Evolutionary conservation across 352 stramenopile genomes (phyloP).

Genomic region (Paralagenidium karlingii): DNA sequence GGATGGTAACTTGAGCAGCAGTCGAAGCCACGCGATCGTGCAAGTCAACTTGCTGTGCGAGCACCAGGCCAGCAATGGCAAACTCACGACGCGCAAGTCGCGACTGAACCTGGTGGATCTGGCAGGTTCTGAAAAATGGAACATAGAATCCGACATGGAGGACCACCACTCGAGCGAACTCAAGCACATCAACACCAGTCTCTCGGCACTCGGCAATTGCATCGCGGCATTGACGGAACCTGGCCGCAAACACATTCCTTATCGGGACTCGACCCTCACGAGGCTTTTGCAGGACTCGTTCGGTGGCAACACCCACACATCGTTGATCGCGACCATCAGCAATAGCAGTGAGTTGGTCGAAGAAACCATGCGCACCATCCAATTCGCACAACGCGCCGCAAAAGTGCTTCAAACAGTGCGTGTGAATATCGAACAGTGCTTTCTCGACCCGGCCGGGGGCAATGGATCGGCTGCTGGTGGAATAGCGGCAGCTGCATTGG

Average conservation of each 20-base stretch:
- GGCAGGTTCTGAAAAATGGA: constrained; percentile 75
- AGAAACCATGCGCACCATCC: constrained; percentile 64
- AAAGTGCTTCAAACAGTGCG: constrained; percentile 64
- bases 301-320: constrained; percentile 57
- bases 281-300: constrained; percentile 79
- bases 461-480: background rate
- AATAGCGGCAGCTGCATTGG: constrained; percentile 8
- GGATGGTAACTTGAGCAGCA: constrained; percentile 78
- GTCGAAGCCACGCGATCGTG: constrained; percentile 86
- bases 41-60: constrained; percentile 68
- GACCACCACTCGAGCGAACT: constrained; percentile 63
- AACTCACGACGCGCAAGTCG: constrained; percentile 13
- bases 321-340: constrained; percentile 59
- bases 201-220: constrained; percentile 86
- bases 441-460: constrained; percentile 10
- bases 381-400: constrained; percentile 59
- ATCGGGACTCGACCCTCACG: constrained; percentile 81
- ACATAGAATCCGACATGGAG: constrained; percentile 59
- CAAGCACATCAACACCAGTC: constrained; percentile 85
- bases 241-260: constrained; percentile 84
- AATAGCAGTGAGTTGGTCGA: constrained; percentile 22
- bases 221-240: constrained; percentile 74
- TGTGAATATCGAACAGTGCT: constrained; percentile 37
- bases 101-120: constrained; percentile 71
- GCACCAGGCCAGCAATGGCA: constrained; percentile 11